Conservation (phyloP, 306 rosid genomes). For the Dalbergia oliveri region DNA sequence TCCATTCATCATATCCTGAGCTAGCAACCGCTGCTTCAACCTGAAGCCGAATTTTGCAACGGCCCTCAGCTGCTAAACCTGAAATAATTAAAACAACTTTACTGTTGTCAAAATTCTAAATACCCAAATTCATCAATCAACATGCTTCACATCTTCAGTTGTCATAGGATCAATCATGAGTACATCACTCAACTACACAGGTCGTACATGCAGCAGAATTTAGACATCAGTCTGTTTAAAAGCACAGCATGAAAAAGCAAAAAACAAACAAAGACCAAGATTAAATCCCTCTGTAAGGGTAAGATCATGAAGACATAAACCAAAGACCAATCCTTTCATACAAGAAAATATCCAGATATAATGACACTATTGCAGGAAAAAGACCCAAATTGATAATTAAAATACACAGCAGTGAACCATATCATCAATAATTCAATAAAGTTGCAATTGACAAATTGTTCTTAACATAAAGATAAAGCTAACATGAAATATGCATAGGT, state of each 20-base stretch:
- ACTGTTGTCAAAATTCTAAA: neutral
- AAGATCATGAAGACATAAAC: neutral
- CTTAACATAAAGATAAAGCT: constrained; percentile 5
- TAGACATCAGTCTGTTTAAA: neutral
- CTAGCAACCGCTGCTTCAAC: constrained; percentile 10
- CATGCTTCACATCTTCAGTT: constrained; percentile 1
- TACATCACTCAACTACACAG: constrained; percentile 13
- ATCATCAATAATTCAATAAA: neutral
- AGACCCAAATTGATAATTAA: neutral
- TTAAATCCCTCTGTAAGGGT: neutral
- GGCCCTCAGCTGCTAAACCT: constrained; percentile 36
- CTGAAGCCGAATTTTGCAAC: neutral
- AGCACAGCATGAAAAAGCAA: neutral
- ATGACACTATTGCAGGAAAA: neutral
- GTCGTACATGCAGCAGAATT: neutral
- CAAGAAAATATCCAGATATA: neutral
- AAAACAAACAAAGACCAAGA: neutral
- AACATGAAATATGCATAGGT: neutral
- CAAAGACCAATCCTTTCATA: neutral
- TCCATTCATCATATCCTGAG: constrained; percentile 55
- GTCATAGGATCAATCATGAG: neutral
- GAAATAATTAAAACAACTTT: constrained; percentile 12
- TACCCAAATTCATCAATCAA: neutral
- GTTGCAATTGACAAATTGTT: constrained; percentile 29
- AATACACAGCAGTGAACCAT: neutral